Conservation (phyloP, 2,329 filamentous ascomycete species). For the Cordyceps fumosorosea region DNA sequence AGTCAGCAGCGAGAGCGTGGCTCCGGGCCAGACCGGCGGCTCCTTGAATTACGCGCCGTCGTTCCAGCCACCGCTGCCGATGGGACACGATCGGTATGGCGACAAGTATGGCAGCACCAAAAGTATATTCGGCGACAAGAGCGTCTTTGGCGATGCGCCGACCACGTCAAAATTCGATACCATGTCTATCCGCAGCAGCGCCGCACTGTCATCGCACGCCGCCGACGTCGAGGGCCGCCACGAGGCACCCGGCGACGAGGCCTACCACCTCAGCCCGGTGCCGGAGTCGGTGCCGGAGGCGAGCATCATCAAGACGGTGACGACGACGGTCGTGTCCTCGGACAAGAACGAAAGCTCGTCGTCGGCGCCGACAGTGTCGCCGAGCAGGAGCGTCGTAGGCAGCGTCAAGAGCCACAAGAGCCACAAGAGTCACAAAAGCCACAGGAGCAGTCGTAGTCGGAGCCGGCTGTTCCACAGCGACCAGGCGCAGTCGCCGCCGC, state of each 20-base stretch:
- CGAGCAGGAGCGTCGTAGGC: not conserved
- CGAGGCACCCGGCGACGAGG: slow-evolving; percentile 4
- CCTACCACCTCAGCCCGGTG: not conserved
- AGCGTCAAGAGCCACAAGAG: not conserved
- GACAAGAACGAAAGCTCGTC: not conserved
- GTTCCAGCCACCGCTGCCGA: not conserved
- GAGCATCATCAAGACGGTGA: slow-evolving; percentile 9
- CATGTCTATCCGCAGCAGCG: slow-evolving; percentile 1
- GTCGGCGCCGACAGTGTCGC: not conserved
- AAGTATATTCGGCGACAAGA: slow-evolving; percentile 2
- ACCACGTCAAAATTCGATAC: not conserved
- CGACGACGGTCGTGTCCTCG: slow-evolving; percentile 4
- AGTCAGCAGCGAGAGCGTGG: slow-evolving; percentile 4
- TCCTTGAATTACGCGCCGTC: not conserved
- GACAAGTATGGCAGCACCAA: slow-evolving; percentile 9
- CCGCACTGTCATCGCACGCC: not conserved
- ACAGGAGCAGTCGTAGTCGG: not conserved
- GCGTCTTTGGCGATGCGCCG: not conserved
- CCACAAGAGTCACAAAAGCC: not conserved
- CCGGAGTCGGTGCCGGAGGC: slow-evolving; percentile 2
- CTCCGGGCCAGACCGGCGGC: not conserved
- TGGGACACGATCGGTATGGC: not conserved
- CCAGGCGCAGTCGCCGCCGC: too few species aligned
- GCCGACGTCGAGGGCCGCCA: slow-evolving; percentile 1
- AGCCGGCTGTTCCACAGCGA: not conserved